Conservation (phyloP, 352 stramenopile species). For the Phytopythium montanum region DNA sequence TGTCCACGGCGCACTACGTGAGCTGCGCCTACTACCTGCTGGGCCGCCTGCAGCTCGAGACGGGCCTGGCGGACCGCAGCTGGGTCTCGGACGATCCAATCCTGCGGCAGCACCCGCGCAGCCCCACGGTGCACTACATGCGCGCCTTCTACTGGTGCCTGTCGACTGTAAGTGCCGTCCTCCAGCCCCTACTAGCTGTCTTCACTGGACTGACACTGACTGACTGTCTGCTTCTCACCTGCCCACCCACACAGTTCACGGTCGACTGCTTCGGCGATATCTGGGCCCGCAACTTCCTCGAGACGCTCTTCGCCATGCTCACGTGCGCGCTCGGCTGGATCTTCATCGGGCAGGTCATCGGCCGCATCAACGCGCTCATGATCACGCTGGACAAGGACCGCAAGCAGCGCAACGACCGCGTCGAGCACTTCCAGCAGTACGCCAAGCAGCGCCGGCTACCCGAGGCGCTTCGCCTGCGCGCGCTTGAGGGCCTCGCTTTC, state of each 20-base stretch:
- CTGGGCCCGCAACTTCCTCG: slow-evolving; percentile 52
- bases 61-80: slow-evolving; percentile 25
- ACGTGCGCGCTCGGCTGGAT: slow-evolving; percentile 74
- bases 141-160: slow-evolving; percentile 79
- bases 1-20: slow-evolving; percentile 51
- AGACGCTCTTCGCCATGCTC: slow-evolving; percentile 52
- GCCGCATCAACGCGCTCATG: slow-evolving; percentile 67
- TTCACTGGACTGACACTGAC: neutral
- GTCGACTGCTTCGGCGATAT: slow-evolving; percentile 79
- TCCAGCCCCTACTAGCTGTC: neutral
- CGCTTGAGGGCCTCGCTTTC: slow-evolving; percentile 44
- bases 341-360: slow-evolving; percentile 74
- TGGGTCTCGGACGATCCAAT: slow-evolving; percentile 62
- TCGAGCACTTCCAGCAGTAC: slow-evolving; percentile 72
- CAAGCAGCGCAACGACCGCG: slow-evolving; percentile 42
- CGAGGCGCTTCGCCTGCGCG: slow-evolving; percentile 30
- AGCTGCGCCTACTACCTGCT: slow-evolving; percentile 48
- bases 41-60: slow-evolving; percentile 34
- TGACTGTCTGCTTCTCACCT: neutral
- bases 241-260: slow-evolving; percentile 53
- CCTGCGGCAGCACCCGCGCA: slow-evolving; percentile 45
- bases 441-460: slow-evolving; percentile 51
- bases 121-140: slow-evolving; percentile 56
- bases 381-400: slow-evolving; percentile 55
- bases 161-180: slow-evolving; percentile 38